phyloP scores from a whole-genome alignment of 768 basidiomycete genomes.

The Suillus lakei region DNA sequence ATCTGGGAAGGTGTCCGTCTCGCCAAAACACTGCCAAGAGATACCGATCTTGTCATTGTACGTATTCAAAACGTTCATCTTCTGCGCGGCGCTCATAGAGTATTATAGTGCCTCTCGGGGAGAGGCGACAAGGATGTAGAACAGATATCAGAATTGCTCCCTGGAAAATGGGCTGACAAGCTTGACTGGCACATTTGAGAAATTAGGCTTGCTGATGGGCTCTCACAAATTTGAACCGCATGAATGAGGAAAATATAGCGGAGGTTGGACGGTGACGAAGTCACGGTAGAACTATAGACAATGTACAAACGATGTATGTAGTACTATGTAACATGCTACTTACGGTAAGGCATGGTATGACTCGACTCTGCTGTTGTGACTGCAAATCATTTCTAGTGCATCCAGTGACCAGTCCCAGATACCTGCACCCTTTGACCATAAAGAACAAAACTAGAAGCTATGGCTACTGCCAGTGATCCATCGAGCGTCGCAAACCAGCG shows the following conservation, averaged over 20 bases:
- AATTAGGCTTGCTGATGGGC: background rate
- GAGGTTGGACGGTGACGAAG: too few relatives aligned
- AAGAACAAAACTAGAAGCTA: slow-evolving; percentile 19
- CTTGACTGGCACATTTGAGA: slow-evolving; percentile 87
- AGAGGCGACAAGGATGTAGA: slow-evolving; percentile 98
- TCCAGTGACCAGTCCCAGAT: background rate
- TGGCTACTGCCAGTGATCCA: slow-evolving; percentile 51
- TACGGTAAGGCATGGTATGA: slow-evolving; percentile 31
- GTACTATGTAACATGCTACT: slow-evolving; percentile 7
- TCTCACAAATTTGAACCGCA: background rate
- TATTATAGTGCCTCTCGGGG: slow-evolving; percentile 84
- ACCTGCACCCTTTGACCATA: background rate
- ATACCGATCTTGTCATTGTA: slow-evolving; percentile 89
- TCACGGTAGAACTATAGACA: background rate
- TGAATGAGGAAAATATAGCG: background rate
- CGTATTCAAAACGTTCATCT: slow-evolving; percentile 36
- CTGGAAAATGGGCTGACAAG: slow-evolving; percentile 90
- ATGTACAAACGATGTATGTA: slow-evolving; percentile 4
- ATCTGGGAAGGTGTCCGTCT: slow-evolving; percentile 90
- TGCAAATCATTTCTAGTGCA: slow-evolving; percentile 1
- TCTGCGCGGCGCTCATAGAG: background rate
- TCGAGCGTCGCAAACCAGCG: slow-evolving; percentile 50
- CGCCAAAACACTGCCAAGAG: slow-evolving; percentile 84
- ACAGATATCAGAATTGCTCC: slow-evolving; percentile 91
- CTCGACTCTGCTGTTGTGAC: slow-evolving; percentile 14